Evolutionary conservation across 495 filamentous ascomycete species (phyloP).

Genomic region (Mycothermus thermophilus): DNA sequence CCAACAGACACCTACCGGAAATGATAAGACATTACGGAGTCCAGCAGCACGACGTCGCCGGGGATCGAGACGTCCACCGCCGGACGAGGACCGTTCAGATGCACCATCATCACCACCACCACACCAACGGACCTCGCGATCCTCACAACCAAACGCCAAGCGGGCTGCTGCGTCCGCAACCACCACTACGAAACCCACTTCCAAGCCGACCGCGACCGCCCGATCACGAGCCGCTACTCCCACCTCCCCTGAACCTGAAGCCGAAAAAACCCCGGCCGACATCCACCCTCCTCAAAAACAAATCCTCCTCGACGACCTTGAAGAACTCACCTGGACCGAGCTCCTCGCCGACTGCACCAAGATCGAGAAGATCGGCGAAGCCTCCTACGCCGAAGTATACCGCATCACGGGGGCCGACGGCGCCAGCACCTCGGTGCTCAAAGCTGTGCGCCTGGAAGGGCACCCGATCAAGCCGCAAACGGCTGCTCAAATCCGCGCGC

Average conservation of each 20-base stretch:
- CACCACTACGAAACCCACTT: background rate
- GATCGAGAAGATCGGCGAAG: conserved; percentile 54
- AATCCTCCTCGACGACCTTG: background rate
- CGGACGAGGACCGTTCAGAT: too few relatives aligned
- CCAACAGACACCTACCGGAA: too few relatives aligned
- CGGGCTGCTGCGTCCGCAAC: too few relatives aligned
- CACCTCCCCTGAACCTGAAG: background rate
- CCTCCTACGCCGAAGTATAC: conserved; percentile 56
- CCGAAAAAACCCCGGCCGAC: background rate
- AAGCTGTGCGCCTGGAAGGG: conserved; percentile 35
- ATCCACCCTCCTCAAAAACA: background rate
- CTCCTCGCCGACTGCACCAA: conserved; percentile 24
- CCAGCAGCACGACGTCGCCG: too few relatives aligned
- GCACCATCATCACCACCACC: too few relatives aligned
- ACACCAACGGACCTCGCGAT: too few relatives aligned
- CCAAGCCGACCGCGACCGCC: too few relatives aligned
- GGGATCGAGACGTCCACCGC: too few relatives aligned
- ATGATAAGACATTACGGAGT: too few relatives aligned
- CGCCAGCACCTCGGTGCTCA: conserved; percentile 40
- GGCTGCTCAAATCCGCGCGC: conserved; percentile 31
- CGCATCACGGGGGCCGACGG: conserved; percentile 37
- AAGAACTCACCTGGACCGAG: conserved; percentile 1
- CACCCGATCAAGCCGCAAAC: conserved; percentile 34
- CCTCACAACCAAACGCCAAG: too few relatives aligned
- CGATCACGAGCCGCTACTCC: too few relatives aligned